Evolutionary conservation across 371 early-diverging fungal genomes (phyloP).

Genomic region (Batkoa obscura): DNA sequence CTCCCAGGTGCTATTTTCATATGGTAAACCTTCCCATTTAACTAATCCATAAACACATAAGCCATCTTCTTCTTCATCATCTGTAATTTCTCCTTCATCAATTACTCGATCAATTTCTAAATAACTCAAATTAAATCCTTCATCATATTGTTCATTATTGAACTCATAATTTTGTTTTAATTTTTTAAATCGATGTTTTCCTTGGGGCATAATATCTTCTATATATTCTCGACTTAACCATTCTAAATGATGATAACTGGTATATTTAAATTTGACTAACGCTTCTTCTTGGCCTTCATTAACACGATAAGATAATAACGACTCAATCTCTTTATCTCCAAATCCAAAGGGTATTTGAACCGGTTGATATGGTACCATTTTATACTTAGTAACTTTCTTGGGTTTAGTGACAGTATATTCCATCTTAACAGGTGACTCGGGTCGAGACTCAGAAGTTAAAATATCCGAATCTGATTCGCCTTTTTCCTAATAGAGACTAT

Average conservation of each 20-base stretch:
- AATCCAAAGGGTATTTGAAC: background rate
- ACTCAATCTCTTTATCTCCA: background rate
- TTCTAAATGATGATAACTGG: conserved; percentile 8
- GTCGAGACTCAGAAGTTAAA: no score
- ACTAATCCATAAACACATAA: conserved; percentile 52
- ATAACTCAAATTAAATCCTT: conserved; percentile 30
- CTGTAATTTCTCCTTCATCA: conserved; percentile 58
- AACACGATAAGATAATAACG: background rate
- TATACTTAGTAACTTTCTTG: background rate
- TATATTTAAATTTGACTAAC: conserved; percentile 8
- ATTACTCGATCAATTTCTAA: conserved; percentile 55
- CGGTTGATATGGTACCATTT: background rate
- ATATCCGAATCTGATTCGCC: no score
- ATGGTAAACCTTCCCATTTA: conserved; percentile 76
- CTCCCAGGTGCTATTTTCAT: conserved; percentile 83
- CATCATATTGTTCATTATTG: conserved; percentile 20
- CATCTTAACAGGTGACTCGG: no score
- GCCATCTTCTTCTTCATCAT: conserved; percentile 23
- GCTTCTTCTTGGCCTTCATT: background rate
- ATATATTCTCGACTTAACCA: conserved; percentile 22
- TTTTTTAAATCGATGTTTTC: conserved; percentile 58
- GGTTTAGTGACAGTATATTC: no score
- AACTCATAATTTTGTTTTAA: conserved; percentile 46
- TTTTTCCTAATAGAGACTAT: no score
- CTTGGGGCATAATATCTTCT: conserved; percentile 39